phyloP scores from a whole-genome alignment of 805 yeast species.

The Cyberlindnera veronae region DNA sequence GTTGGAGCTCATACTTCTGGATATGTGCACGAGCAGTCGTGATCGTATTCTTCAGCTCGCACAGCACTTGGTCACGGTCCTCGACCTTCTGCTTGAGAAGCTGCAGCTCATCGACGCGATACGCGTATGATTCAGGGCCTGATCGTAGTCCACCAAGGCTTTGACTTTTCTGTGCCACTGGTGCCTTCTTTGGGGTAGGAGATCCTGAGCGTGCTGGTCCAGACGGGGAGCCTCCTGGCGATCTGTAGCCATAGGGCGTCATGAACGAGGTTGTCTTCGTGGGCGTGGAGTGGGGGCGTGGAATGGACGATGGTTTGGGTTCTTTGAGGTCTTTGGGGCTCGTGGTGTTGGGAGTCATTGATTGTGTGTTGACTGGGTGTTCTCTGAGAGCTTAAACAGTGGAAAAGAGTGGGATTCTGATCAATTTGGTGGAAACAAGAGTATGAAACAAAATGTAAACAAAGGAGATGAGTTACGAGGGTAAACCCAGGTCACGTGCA shows the following conservation, averaged over 20 bases:
- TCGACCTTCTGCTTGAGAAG: constrained; percentile 12
- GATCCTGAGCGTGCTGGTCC: not conserved
- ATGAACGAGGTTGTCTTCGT: constrained; percentile 16
- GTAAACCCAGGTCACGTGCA: too few relatives aligned
- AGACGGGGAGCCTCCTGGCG: constrained; percentile 9
- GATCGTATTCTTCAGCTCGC: constrained; percentile 21
- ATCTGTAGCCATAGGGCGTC: constrained; percentile 14
- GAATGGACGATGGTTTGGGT: constrained; percentile 19
- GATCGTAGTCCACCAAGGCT: too few relatives aligned
- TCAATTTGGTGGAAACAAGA: not conserved
- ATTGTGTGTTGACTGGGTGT: too few relatives aligned
- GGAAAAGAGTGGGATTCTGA: too few relatives aligned
- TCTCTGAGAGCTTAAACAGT: too few relatives aligned
- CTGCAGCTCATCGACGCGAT: constrained; percentile 10
- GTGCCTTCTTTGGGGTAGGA: not conserved
- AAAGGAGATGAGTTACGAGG: too few relatives aligned
- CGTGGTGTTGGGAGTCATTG: not conserved
- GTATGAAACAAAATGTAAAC: constrained; percentile 1
- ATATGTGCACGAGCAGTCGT: constrained; percentile 36
- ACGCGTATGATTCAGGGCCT: not conserved
- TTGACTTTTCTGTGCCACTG: not conserved
- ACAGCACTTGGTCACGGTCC: constrained; percentile 21
- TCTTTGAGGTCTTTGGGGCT: constrained; percentile 1
- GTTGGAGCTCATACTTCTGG: constrained; percentile 36
- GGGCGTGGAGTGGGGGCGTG: constrained; percentile 24